phyloP scores from a whole-genome alignment of 2,329 filamentous ascomycete species.

The Elsinoe arachidis region DNA sequence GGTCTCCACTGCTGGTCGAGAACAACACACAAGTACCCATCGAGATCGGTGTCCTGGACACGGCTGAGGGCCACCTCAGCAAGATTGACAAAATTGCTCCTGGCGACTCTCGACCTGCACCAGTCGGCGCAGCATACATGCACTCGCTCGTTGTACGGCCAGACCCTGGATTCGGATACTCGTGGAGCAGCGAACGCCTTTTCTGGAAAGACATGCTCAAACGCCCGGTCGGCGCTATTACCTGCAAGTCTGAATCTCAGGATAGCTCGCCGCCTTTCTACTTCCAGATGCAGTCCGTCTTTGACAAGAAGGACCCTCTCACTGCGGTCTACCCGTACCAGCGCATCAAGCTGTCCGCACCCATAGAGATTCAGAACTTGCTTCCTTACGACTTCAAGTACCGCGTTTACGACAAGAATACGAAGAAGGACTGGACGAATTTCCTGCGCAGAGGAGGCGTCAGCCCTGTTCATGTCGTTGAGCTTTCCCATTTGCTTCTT shows the following conservation, averaged over 20 bases:
- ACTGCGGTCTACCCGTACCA: slow-evolving; percentile 85
- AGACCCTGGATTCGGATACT: slow-evolving; percentile 92
- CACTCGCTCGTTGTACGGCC: slow-evolving; percentile 83
- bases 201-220: slow-evolving; percentile 91
- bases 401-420: slow-evolving; percentile 96
- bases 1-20: slow-evolving; percentile 84
- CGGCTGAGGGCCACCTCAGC: slow-evolving; percentile 75
- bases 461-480: slow-evolving; percentile 93
- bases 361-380: slow-evolving; percentile 87
- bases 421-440: slow-evolving; percentile 97
- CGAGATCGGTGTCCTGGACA: slow-evolving; percentile 84
- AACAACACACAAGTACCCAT: slow-evolving; percentile 96
- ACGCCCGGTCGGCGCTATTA: slow-evolving; percentile 74
- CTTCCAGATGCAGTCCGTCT: slow-evolving; percentile 87
- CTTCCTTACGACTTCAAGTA: slow-evolving; percentile 99
- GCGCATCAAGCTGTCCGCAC: slow-evolving; percentile 83
- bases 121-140: slow-evolving; percentile 83
- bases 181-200: slow-evolving; percentile 81
- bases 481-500: slow-evolving; percentile 84
- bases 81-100: slow-evolving; percentile 98
- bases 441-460: slow-evolving; percentile 94
- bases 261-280: slow-evolving; percentile 77
- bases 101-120: slow-evolving; percentile 79
- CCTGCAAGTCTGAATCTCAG: slow-evolving; percentile 76
- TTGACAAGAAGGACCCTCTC: slow-evolving; percentile 73